A percentile compares a stretch with the other conserved stretches of the same genome.
Evolutionary conservation across 192 early-diverging fungal genomes (phyloP).

Genomic region (Coemansia sp.): DNA sequence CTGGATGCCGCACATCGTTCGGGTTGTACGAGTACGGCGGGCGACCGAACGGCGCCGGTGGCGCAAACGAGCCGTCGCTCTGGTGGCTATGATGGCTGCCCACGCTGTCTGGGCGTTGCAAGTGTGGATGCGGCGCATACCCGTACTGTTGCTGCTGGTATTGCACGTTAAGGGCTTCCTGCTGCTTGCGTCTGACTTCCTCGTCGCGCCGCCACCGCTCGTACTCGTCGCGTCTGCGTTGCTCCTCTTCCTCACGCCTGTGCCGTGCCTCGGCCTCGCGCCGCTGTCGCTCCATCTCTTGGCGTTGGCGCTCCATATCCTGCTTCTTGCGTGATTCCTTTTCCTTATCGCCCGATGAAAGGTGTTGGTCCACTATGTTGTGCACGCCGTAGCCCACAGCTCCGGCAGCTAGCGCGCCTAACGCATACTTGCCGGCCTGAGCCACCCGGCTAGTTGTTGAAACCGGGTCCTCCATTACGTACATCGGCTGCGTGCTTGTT

Average conservation of each 20-base stretch:
- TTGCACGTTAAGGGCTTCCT: background rate
- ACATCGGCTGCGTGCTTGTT: constrained; percentile 6
- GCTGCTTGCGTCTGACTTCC: constrained; percentile 16
- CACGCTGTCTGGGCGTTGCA: constrained; percentile 28
- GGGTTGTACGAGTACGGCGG: constrained; percentile 35
- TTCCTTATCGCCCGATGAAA: background rate
- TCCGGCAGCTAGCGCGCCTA: constrained; percentile 41
- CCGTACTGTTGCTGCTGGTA: constrained; percentile 5
- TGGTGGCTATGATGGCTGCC: constrained; percentile 18
- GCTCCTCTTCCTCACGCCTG: constrained; percentile 38
- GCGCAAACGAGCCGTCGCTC: constrained; percentile 26
- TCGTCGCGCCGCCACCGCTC: constrained; percentile 31
- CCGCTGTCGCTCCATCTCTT: constrained; percentile 27
- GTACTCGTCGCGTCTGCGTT: constrained; percentile 24
- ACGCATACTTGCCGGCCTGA: constrained; percentile 29
- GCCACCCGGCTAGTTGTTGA: constrained; percentile 14
- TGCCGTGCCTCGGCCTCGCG: constrained; percentile 33
- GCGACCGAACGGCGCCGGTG: constrained; percentile 39
- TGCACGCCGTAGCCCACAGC: constrained; percentile 51
- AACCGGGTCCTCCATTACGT: background rate
- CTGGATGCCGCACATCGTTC: constrained; percentile 26
- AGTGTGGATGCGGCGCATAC: background rate
- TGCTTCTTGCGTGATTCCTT: constrained; percentile 9
- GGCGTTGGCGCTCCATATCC: constrained; percentile 11
- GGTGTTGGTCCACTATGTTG: constrained; percentile 18